Conservation (phyloP, 2,329 filamentous ascomycete species). For the Intubia oerlemansii region DNA sequence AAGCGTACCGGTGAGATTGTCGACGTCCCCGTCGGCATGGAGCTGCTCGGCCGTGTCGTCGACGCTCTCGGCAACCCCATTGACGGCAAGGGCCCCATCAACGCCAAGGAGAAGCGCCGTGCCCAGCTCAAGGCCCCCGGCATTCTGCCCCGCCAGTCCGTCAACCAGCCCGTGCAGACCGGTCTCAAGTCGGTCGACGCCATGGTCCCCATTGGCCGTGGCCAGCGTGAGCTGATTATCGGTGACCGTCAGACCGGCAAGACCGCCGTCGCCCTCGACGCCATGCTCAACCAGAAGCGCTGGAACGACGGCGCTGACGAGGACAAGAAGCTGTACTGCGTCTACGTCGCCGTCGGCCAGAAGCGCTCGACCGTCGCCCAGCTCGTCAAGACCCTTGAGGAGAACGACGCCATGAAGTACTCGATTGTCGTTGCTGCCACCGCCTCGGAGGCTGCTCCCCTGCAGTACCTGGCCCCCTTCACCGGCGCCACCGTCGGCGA, state of each 20-base stretch:
- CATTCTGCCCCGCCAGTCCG: conserved; percentile 90
- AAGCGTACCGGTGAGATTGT: conserved; percentile 99
- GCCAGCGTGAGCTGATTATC: conserved; percentile 99
- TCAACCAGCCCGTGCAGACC: conserved; percentile 98
- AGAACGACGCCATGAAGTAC: conserved; percentile 99
- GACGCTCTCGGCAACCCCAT: conserved; percentile 98
- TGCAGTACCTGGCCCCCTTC: conserved; percentile 90
- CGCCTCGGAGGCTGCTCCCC: conserved; percentile 85
- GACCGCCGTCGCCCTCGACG: conserved; percentile 93
- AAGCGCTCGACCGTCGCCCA: conserved; percentile 99
- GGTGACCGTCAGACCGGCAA: conserved; percentile 99
- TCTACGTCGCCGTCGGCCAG: conserved; percentile 98
- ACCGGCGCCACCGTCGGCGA: conserved; percentile 34
- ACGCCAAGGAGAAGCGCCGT: conserved; percentile 80
- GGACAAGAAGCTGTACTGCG: conserved; percentile 96
- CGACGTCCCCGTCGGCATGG: conserved; percentile 82
- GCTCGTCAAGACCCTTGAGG: conserved; percentile 98
- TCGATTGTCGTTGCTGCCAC: conserved; percentile 83
- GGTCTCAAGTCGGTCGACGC: conserved; percentile 98
- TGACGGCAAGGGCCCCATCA: conserved; percentile 95
- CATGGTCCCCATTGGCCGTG: conserved; percentile 99
- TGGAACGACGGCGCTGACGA: conserved; percentile 83
- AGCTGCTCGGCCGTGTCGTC: conserved; percentile 92
- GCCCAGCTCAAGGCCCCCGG: conserved; percentile 97
- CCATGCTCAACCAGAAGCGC: conserved; percentile 98